Evolutionary conservation across 2,329 filamentous ascomycete genomes (phyloP).

Genomic region (Graphium sp.): DNA sequence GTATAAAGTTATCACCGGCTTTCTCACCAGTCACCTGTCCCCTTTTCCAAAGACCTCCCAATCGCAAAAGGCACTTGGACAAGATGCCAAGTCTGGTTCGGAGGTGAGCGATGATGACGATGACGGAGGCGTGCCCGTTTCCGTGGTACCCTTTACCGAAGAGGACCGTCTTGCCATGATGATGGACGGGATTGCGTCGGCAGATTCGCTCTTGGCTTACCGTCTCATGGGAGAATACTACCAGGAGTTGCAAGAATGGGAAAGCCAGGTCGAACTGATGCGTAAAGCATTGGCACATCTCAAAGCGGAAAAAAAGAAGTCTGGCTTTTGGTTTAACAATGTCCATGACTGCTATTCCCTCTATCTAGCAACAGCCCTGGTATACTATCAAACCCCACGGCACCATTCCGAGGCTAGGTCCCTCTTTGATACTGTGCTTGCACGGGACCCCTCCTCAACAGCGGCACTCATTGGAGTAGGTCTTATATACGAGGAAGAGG

Average conservation of each 20-base stretch:
- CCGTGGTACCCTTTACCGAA: constrained; percentile 43
- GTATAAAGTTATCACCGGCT: constrained; percentile 66
- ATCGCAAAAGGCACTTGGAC: constrained; percentile 9
- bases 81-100: too few species aligned
- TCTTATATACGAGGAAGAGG: constrained; percentile 81
- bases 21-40: constrained; percentile 66
- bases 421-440: constrained; percentile 72
- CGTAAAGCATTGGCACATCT: constrained; percentile 54
- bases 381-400: constrained; percentile 78
- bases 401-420: constrained; percentile 76
- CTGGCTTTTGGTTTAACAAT: constrained; percentile 52
- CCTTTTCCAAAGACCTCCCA: constrained; percentile 45
- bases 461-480: constrained; percentile 78
- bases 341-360: constrained; percentile 59
- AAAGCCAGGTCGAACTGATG: constrained; percentile 63
- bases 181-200: constrained; percentile 51
- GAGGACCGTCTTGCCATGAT: constrained; percentile 73
- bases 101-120: constrained; percentile 37
- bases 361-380: constrained; percentile 70
- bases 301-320: constrained; percentile 42
- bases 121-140: constrained; percentile 34
- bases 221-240: constrained; percentile 74
- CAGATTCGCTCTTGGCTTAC: constrained; percentile 65
- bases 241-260: constrained; percentile 68
- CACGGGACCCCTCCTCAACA: constrained; percentile 59